A percentile compares a stretch with the other conserved stretches of the same genome.
Conservation (phyloP, 2,329 filamentous ascomycete genomes). For the Chaetoscypha palmicola region DNA sequence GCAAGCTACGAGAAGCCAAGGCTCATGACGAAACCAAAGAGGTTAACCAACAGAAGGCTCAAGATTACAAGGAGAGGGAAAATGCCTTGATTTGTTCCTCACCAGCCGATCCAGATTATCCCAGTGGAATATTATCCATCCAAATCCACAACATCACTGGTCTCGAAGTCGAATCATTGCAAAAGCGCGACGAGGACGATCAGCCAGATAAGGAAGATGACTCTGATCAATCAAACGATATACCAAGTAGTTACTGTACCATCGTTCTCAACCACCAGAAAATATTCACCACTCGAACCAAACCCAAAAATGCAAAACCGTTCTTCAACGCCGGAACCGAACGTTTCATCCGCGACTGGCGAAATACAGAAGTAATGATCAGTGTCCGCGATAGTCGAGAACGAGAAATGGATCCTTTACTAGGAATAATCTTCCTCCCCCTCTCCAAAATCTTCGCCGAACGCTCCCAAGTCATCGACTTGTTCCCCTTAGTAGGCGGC, state of each 20-base stretch:
- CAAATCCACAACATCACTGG: slow-evolving; percentile 28
- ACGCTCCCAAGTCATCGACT: slow-evolving; percentile 56
- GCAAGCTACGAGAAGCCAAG: slow-evolving; percentile 57
- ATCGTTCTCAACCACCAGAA: slow-evolving; percentile 68
- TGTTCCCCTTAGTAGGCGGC: slow-evolving; percentile 62
- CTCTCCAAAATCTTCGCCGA: slow-evolving; percentile 54
- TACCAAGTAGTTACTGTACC: slow-evolving; percentile 65
- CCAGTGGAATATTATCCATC: slow-evolving; percentile 52
- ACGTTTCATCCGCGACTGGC: slow-evolving; percentile 63
- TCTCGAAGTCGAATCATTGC: slow-evolving; percentile 20
- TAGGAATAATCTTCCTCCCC: slow-evolving; percentile 65
- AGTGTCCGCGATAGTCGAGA: slow-evolving; percentile 60
- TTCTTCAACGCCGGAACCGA: slow-evolving; percentile 75
- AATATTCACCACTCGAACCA: slow-evolving; percentile 63
- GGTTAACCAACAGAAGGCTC: slow-evolving; percentile 58
- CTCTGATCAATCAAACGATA: slow-evolving; percentile 52
- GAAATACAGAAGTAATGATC: slow-evolving; percentile 59
- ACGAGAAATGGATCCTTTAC: slow-evolving; percentile 61
- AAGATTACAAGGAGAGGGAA: slow-evolving; percentile 55
- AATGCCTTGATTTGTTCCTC: slow-evolving; percentile 62
- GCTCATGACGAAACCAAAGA: slow-evolving; percentile 50
- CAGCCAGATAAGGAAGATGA: slow-evolving; percentile 46
- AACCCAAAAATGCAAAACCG: slow-evolving; percentile 70
- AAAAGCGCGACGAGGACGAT: slow-evolving; percentile 17
- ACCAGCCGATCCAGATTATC: slow-evolving; percentile 54